phyloP scores from a whole-genome alignment of 441 rosid species.

The Geranium incanum region DNA sequence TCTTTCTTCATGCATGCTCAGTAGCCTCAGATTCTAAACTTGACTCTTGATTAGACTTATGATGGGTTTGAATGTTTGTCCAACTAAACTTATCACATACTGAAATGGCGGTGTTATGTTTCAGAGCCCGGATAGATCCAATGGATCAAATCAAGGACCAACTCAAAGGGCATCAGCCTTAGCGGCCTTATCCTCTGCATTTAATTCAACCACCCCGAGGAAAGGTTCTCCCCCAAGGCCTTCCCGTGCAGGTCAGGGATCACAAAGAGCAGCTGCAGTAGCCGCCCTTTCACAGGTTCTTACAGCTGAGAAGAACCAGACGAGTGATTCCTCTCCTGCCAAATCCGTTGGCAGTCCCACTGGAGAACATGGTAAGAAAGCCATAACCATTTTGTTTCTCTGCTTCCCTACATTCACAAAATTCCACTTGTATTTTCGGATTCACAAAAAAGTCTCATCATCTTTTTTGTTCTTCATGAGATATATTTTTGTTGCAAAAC shows the following conservation, averaged over 20 bases:
- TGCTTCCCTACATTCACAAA: neutral
- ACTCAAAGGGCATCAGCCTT: conserved; percentile 97
- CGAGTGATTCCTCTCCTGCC: conserved; percentile 63
- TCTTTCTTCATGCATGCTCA: neutral
- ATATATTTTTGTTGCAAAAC: neutral
- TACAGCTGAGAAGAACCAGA: conserved; percentile 67
- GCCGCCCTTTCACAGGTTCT: conserved; percentile 97
- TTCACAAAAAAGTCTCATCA: neutral
- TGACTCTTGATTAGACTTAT: neutral
- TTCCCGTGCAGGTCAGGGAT: conserved; percentile 47
- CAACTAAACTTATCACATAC: conserved; percentile 3
- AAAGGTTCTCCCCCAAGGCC: conserved; percentile 50
- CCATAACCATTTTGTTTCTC: neutral
- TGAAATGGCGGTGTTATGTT: conserved; percentile 16
- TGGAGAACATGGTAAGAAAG: conserved; percentile 45
- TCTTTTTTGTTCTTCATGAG: neutral
- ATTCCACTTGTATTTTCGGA: neutral
- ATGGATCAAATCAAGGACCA: conserved; percentile 59
- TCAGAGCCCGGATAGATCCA: conserved; percentile 58
- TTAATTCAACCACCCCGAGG: conserved; percentile 46
- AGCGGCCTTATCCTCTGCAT: conserved; percentile 86
- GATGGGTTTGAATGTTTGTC: neutral
- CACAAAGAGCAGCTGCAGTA: conserved; percentile 97
- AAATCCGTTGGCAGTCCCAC: conserved; percentile 48
- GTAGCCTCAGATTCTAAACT: neutral